These are phyloP conservation scores for Thielaviopsis musarum DNA, from an alignment of 2,329 filamentous ascomycete species.

Conservation along the genomic window DNA sequence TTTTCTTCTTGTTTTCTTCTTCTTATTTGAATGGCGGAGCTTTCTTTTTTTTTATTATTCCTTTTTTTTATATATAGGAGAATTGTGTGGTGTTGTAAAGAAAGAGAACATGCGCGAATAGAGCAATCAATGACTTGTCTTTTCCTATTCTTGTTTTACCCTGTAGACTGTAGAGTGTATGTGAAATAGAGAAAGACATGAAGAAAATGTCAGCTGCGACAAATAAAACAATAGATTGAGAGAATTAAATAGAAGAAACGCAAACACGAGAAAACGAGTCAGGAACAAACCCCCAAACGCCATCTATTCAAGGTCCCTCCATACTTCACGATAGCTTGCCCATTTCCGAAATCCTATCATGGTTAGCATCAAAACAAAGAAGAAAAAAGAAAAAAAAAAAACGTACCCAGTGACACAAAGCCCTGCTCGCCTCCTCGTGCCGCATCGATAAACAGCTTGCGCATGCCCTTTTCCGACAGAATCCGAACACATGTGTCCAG, in stretches of 20 bases:
- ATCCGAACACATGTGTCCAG: constrained; percentile 34
- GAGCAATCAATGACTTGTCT: not conserved
- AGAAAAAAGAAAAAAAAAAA: not conserved
- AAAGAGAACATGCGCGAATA: not conserved
- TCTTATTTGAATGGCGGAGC: not conserved
- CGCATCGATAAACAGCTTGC: constrained; percentile 37
- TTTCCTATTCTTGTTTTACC: not conserved
- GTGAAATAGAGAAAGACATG: not conserved
- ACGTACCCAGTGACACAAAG: constrained; percentile 35
- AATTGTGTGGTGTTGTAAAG: not conserved
- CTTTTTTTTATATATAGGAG: not conserved
- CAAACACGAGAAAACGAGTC: not conserved
- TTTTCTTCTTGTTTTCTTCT: not conserved
- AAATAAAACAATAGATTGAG: not conserved
- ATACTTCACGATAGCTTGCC: constrained; percentile 39
- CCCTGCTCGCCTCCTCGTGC: constrained; percentile 33
- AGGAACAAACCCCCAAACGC: not conserved
- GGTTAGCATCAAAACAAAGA: constrained; percentile 3
- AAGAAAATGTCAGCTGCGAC: not conserved
- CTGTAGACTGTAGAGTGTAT: not conserved
- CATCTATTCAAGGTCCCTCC: constrained; percentile 24
- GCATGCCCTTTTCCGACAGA: constrained; percentile 33
- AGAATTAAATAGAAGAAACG: too few relatives aligned
- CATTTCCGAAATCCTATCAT: constrained; percentile 37
- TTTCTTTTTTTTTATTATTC: not conserved